Evolutionary conservation across 1,284 basidiomycete species (phyloP), one percentile per base, ranked within the genome.

Genomic region (Grifola frondosa): DNA sequence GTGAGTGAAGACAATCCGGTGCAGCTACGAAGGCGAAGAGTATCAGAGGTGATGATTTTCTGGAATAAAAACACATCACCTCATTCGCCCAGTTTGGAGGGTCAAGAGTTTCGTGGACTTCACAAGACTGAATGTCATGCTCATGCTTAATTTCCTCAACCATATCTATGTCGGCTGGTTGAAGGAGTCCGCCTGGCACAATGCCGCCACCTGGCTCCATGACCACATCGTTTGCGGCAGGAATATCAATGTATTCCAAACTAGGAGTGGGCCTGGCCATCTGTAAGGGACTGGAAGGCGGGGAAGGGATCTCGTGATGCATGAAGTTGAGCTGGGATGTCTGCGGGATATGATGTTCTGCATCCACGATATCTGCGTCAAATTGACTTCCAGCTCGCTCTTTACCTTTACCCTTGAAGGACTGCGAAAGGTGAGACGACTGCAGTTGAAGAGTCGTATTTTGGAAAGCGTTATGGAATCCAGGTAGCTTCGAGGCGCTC

Each of bases 1-100:
- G 60, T 88, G 85, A 2, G 74, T 77, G 39, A 86, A 59, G 11
- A 88, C 58, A 20, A 83, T 67, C 34, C 74, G 70, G 48, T 74
- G 77, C 34, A 87, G 61, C 85, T 88, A 46, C 20, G 20, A 12
- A 45, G 15, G 26, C 7, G 21, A 29, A n/a, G 15, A 17, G 17
- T 16, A 20, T 52, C 6, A 30, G 21, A 36, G 20, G 16, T 22
- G 17, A 12, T 30, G 6, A 11, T 6, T 1, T 11, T 15, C 16
- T 15, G 15, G 39, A 26, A 40, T 19, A 20, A 36, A 51, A 9
- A 11, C 26, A 32, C 30, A 25, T 42, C 54, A 87, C 86, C 69
- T 83, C 75, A 21, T 69, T 66, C 44, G 69, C 74, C 76, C 76
- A 78, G 49, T 58, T 53, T 0, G 51, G 49, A 1, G 54, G 46